Conservation (phyloP, 192 early-diverging fungal genomes). For the Globomyces pollinis-pini region DNA sequence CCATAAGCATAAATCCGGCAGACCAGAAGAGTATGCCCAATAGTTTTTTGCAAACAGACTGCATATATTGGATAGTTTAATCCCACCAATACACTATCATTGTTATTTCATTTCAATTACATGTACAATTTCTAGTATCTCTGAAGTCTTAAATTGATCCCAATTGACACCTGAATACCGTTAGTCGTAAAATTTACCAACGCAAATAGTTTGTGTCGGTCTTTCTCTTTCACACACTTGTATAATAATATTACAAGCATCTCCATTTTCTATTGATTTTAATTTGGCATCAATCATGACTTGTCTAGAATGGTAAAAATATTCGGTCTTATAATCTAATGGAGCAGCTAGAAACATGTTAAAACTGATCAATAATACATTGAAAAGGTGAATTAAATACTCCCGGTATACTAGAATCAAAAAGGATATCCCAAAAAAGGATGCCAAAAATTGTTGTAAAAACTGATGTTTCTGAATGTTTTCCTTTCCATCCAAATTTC, state of each 20-base stretch:
- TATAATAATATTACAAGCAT: slow-evolving; percentile 4
- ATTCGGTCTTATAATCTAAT: slow-evolving; percentile 39
- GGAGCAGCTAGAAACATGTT: too few relatives aligned
- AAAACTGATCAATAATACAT: too few relatives aligned
- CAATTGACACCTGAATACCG: slow-evolving; percentile 32
- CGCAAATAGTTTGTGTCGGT: not conserved
- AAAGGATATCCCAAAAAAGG: slow-evolving; percentile 36
- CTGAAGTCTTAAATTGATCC: slow-evolving; percentile 25
- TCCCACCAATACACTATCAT: slow-evolving; percentile 19
- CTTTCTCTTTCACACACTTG: slow-evolving; percentile 5
- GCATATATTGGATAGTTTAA: slow-evolving; percentile 23
- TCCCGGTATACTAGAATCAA: slow-evolving; percentile 22
- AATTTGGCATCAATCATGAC: slow-evolving; percentile 20
- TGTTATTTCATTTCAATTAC: too few relatives aligned
- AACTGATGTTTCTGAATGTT: slow-evolving; percentile 37
- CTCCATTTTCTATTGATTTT: slow-evolving; percentile 13
- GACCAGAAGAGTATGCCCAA: slow-evolving; percentile 33
- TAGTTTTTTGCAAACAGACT: slow-evolving; percentile 24
- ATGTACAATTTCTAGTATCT: slow-evolving; percentile 25
- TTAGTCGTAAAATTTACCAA: too few relatives aligned
- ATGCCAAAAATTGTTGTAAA: slow-evolving; percentile 41
- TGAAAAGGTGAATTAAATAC: slow-evolving; percentile 42
- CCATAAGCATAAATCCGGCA: slow-evolving; percentile 45
- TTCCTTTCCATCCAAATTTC: slow-evolving; percentile 25
- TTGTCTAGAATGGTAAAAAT: slow-evolving; percentile 25